Evolutionary conservation across 352 stramenopile species (phyloP).

Genomic region (Pythium aquatile): DNA sequence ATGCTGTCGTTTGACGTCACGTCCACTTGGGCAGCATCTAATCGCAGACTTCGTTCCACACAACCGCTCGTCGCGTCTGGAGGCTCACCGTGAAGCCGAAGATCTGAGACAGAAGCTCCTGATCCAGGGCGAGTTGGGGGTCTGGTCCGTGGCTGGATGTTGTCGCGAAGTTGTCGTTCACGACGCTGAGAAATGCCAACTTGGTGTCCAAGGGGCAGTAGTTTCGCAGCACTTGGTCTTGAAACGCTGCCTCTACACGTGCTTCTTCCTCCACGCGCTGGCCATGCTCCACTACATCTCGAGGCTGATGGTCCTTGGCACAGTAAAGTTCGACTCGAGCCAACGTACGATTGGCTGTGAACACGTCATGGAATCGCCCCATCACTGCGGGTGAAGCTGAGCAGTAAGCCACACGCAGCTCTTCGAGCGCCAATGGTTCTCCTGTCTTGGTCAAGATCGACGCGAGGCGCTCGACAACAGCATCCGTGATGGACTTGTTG

Average conservation of each 20-base stretch:
- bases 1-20: no score
- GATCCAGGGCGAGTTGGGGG: neutral
- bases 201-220: neutral
- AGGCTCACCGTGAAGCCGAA: neutral
- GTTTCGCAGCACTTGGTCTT: neutral
- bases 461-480: neutral
- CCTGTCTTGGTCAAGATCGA: neutral
- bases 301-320: neutral
- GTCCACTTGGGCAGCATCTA: no score
- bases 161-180: neutral
- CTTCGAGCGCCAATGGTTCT: neutral
- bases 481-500: neutral
- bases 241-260: neutral
- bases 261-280: neutral
- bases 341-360: neutral
- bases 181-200: neutral
- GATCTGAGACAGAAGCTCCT: neutral
- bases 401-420: neutral
- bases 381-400: neutral
- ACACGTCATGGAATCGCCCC: neutral
- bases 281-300: neutral
- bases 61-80: no score
- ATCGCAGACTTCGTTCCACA: no score
- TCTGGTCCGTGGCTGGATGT: neutral
- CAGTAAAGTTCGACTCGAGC: neutral